Evolutionary conservation across 225 moss, liverwort and hornwort species (phyloP).

Genomic region (Sphagnum contortum): DNA sequence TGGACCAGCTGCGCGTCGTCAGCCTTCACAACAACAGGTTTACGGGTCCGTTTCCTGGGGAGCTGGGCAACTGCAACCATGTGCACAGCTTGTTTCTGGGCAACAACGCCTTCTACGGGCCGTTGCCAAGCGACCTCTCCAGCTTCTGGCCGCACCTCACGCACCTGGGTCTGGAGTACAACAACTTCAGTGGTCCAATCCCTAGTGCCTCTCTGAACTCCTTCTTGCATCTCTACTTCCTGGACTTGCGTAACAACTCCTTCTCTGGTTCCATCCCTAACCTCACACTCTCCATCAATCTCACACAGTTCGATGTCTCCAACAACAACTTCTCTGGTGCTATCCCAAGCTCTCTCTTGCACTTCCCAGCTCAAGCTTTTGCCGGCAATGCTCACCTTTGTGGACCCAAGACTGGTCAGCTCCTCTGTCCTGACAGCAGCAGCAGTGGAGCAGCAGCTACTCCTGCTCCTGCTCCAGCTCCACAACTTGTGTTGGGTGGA

Average conservation of each 20-base stretch:
- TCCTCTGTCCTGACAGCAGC: conserved; percentile 12
- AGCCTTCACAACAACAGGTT: conserved; percentile 50
- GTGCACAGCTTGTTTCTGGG: too few species aligned
- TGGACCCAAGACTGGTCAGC: neutral
- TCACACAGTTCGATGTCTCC: conserved; percentile 34
- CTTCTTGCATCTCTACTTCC: too few species aligned
- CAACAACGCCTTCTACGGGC: too few species aligned
- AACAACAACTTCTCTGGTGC: conserved; percentile 34
- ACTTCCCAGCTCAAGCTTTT: conserved; percentile 23
- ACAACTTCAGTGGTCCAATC: too few species aligned
- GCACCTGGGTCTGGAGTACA: too few species aligned
- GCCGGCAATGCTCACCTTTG: conserved; percentile 19
- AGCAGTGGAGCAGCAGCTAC: conserved; percentile 14
- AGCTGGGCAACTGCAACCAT: too few species aligned
- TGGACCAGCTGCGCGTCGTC: conserved; percentile 28
- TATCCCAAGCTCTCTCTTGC: conserved; percentile 15
- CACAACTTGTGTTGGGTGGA: conserved; percentile 3
- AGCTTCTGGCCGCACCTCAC: too few species aligned
- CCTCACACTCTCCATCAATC: conserved; percentile 16
- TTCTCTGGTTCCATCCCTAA: conserved; percentile 25
- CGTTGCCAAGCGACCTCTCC: too few species aligned
- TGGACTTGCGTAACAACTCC: too few species aligned
- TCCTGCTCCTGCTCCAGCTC: conserved; percentile 11
- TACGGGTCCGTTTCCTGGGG: neutral
- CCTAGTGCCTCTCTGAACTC: too few species aligned